phyloP scores from a whole-genome alignment of 2,329 filamentous ascomycete species.

The Botrytis squamosa region DNA sequence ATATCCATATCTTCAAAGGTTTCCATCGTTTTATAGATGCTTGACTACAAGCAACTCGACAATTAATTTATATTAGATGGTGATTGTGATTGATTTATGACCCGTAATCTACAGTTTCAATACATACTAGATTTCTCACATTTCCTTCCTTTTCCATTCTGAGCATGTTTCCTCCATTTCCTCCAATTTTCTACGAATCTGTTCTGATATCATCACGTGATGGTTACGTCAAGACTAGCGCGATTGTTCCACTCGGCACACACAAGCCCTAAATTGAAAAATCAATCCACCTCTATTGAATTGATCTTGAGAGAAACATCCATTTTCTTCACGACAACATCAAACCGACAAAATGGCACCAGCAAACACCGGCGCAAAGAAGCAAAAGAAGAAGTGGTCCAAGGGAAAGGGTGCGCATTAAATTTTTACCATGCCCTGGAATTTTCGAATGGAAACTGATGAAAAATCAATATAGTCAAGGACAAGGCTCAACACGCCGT shows the following conservation, averaged over 20 bases:
- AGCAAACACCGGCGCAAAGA: conserved; percentile 67
- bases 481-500: conserved; percentile 99
- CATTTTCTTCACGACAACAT: conserved; percentile 22
- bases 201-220: background rate
- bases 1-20: background rate
- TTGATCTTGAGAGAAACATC: conserved; percentile 12
- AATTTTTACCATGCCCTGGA: background rate
- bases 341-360: conserved; percentile 42
- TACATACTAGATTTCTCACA: background rate
- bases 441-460: conserved; percentile 12
- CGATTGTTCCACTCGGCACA: conserved; percentile 18
- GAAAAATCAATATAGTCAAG: conserved; percentile 70
- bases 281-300: conserved; percentile 20
- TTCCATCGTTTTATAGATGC: background rate
- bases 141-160: background rate
- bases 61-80: background rate
- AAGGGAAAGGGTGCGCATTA: conserved; percentile 56
- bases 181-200: background rate
- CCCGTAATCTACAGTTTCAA: background rate
- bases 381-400: conserved; percentile 72
- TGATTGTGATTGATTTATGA: background rate
- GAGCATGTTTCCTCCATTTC: background rate
- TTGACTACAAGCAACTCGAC: background rate
- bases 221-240: conserved; percentile 5
- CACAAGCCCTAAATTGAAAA: conserved; percentile 23